These are phyloP conservation scores for Dillenia turbinata DNA, from an alignment of 164 flowering plant species.

Conservation along the genomic window DNA sequence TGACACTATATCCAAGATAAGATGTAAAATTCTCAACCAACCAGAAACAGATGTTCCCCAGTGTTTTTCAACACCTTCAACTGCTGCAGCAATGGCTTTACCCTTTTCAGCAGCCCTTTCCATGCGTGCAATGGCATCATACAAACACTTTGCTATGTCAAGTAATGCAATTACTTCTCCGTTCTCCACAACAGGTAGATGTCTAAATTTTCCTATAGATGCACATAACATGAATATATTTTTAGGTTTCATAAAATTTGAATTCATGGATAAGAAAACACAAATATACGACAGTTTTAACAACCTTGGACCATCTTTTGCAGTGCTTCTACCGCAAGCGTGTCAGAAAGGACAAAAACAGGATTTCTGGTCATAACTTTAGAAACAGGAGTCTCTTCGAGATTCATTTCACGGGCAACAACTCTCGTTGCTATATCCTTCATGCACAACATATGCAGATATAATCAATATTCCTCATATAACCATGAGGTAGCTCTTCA, in stretches of 20 bases:
- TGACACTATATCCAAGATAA: neutral
- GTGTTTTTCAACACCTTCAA: conserved; percentile 95
- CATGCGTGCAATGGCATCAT: conserved; percentile 99
- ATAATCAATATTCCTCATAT: no score
- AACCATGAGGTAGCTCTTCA: neutral
- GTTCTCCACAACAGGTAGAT: conserved; percentile 96
- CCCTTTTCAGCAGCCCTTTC: conserved; percentile 99
- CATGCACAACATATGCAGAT: conserved; percentile 9
- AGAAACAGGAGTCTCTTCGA: conserved; percentile 86
- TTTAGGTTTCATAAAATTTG: neutral
- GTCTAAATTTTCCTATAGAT: conserved; percentile 89
- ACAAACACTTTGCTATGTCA: conserved; percentile 94
- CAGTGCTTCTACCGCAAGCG: conserved; percentile 97
- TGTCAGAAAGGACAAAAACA: conserved; percentile 89
- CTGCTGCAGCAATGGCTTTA: conserved; percentile 98
- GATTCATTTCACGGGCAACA: conserved; percentile 73
- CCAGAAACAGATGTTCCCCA: conserved; percentile 88
- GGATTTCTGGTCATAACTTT: conserved; percentile 99
- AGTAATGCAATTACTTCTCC: conserved; percentile 98
- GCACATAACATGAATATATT: no score
- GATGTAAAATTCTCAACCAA: conserved; percentile 23
- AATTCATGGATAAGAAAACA: neutral
- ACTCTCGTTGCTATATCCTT: conserved; percentile 94
- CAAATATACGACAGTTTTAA: conserved; percentile 6
- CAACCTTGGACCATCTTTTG: conserved; percentile 99